phyloP scores from a whole-genome alignment of 257 asterid species.

The Solanum stenotomum region DNA sequence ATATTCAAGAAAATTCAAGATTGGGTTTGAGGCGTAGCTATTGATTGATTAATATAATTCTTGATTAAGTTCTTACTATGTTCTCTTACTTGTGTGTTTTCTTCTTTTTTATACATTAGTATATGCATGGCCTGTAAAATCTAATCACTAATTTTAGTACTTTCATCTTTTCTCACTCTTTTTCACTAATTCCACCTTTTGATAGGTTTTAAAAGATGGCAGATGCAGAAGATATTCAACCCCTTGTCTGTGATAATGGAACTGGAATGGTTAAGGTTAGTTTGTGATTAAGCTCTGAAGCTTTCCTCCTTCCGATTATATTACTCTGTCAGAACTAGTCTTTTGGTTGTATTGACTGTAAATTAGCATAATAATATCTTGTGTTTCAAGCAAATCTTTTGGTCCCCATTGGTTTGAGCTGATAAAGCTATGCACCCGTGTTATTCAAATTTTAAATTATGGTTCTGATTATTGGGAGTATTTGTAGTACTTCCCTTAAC shows the following conservation, averaged over 20 bases:
- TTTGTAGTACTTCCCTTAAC: neutral
- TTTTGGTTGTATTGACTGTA: neutral
- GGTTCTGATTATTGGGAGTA: neutral
- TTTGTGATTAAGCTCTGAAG: neutral
- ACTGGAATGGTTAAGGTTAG: conserved; percentile 37
- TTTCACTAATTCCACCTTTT: neutral
- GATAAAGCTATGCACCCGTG: neutral
- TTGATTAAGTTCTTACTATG: neutral
- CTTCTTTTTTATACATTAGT: neutral
- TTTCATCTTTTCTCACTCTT: neutral
- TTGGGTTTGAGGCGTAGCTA: neutral
- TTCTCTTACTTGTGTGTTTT: neutral
- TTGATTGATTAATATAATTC: neutral
- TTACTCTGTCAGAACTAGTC: neutral
- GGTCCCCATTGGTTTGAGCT: neutral
- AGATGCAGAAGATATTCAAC: conserved; percentile 25
- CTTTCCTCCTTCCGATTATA: neutral
- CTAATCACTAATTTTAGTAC: neutral
- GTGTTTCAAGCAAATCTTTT: neutral
- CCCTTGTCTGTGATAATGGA: conserved; percentile 31
- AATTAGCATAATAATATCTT: neutral
- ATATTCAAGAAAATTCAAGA: neutral
- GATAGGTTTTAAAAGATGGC: conserved; percentile 13
- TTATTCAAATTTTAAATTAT: neutral
- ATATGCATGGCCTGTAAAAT: neutral